A percentile compares a stretch with the other conserved stretches of the same genome.
These are phyloP conservation scores for Cordyceps javanica DNA, from an alignment of 2,329 filamentous ascomycete genomes.

Conservation along the genomic window DNA sequence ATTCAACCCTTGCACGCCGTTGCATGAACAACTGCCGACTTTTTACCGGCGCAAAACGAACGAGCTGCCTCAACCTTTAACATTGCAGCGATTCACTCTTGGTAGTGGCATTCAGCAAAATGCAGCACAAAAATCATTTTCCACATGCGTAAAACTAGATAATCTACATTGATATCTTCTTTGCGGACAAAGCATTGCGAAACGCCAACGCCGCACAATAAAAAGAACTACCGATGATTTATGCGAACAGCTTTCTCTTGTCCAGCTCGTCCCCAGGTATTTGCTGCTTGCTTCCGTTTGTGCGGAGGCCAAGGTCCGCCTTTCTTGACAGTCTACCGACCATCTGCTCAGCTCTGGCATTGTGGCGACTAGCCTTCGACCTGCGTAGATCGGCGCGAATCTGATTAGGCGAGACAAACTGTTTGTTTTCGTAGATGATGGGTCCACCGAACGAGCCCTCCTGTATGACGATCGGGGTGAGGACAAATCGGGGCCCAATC, in stretches of 20 bases:
- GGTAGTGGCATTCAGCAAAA: too few relatives aligned
- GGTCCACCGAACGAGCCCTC: constrained; percentile 94
- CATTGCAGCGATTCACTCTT: neutral
- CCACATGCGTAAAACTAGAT: neutral
- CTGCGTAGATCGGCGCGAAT: constrained; percentile 74
- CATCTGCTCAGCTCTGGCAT: constrained; percentile 65
- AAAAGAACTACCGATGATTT: constrained; percentile 19
- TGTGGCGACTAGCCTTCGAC: constrained; percentile 72
- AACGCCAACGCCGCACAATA: constrained; percentile 11
- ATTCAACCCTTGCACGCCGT: neutral
- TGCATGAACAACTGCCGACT: neutral
- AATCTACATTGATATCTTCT: neutral
- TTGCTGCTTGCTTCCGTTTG: constrained; percentile 54
- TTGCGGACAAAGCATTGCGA: neutral
- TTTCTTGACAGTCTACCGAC: constrained; percentile 69
- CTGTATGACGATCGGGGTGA: constrained; percentile 91
- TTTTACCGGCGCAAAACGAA: constrained; percentile 6
- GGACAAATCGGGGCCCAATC: constrained; percentile 86
- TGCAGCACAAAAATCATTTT: neutral
- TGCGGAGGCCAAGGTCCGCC: constrained; percentile 68
- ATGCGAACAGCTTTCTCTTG: constrained; percentile 70
- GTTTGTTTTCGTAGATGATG: constrained; percentile 96
- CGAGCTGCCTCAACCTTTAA: neutral
- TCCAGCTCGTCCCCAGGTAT: constrained; percentile 64
- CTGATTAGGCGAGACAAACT: constrained; percentile 95